phyloP scores from a whole-genome alignment of 2,329 filamentous ascomycete species.

The Ascochyta rabiei region DNA sequence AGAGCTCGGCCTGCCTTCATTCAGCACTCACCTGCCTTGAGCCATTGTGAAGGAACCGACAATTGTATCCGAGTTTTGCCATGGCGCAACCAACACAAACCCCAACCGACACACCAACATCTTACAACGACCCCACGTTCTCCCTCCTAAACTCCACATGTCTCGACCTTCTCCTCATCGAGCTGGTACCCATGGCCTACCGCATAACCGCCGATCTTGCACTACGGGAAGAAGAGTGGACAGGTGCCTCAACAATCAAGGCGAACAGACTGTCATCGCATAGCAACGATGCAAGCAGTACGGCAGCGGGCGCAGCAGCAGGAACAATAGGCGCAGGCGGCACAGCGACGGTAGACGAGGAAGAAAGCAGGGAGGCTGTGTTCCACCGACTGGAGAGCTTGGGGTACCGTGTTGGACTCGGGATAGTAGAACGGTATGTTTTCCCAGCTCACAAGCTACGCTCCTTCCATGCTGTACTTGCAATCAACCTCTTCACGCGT shows the following conservation, averaged over 20 bases:
- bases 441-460: not conserved
- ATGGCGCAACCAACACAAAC: constrained; percentile 24
- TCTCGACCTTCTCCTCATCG: constrained; percentile 93
- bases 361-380: constrained; percentile 82
- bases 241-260: constrained; percentile 22
- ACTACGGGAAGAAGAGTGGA: constrained; percentile 53
- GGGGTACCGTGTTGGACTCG: constrained; percentile 91
- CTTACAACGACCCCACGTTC: constrained; percentile 72
- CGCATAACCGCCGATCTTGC: constrained; percentile 79
- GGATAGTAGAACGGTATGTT: constrained; percentile 81
- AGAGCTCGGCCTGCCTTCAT: not conserved
- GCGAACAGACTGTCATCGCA: constrained; percentile 25
- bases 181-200: constrained; percentile 93
- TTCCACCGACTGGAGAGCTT: constrained; percentile 82
- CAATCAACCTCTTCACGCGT: not conserved
- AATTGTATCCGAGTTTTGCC: not conserved
- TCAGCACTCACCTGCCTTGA: not conserved
- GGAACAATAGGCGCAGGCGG: constrained; percentile 27
- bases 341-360: constrained; percentile 64
- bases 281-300: constrained; percentile 36
- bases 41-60: not conserved
- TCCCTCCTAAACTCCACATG: constrained; percentile 82
- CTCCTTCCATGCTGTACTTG: not conserved
- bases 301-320: constrained; percentile 28
- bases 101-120: constrained; percentile 23